Base-by-base conservation (phyloP, 192 early-diverging fungal species). In the Backusella luteola region DNA sequence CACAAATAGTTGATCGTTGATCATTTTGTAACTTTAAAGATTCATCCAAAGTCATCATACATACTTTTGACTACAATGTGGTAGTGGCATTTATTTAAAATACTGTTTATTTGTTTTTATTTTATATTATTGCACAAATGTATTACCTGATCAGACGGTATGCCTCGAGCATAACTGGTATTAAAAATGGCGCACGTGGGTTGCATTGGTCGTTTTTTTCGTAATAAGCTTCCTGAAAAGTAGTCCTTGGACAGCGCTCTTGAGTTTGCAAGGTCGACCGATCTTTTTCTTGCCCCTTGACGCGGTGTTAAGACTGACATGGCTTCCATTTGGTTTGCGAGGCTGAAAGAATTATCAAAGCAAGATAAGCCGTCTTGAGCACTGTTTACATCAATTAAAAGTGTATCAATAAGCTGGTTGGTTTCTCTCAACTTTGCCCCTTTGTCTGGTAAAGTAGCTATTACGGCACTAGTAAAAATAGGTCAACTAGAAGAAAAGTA, bases 381-480 rank as follows among this genome's bases (percentile, higher is more conserved):
- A 7, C 56, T 38, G 9, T 41, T 34, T 41, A 38, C 19, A 34
- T 73, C 39, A 0, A 42, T 17, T 26, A 77, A 68, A 3, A 77
- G 59, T 3, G 14, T 67, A 12, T 73, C 76, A 49, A 77, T 77
- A 19, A 73, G 32, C 19, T 59, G 42, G 68, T 77, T 77, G 11
- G 76, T 73, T 34, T 71, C 70, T 35, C 70, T 69, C 15, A 77
- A 32, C 72, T 68, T 72, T 15, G 69, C 76, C 35, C 76, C 76
- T 66, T 77, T 72, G 41, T 77, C 76, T 36, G 76, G 76, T 36
- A 77, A 32, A 23, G 76, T 77, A 23, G 36, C 66, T n/a, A 77
- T 70, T 21, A 77, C 39, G 3, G 76, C 39, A 3, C 76, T 77
- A 38, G n/a, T 26, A 44, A 23, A 23, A 23, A 70, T 0, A 39